These are phyloP conservation scores for Rhododendron simsii DNA, from an alignment of 148 eudicot genomes.

Conservation along the genomic window DNA sequence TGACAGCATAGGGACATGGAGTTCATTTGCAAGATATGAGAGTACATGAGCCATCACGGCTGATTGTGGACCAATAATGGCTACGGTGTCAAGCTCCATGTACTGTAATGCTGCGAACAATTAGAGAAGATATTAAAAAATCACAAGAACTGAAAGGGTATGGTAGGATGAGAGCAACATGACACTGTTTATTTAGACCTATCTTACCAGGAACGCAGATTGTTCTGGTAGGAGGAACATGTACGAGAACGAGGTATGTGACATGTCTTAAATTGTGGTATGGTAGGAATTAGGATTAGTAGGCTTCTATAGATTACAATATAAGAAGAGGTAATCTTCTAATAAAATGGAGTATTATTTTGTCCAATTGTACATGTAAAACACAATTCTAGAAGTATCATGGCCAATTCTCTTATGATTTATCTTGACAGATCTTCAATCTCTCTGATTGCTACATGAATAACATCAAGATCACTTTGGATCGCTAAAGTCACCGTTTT, in stretches of 20 bases:
- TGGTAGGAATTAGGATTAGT: not conserved
- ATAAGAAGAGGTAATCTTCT: not conserved
- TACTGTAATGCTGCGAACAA: constrained; percentile 33
- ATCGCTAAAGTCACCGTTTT: not conserved
- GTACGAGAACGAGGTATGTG: not conserved
- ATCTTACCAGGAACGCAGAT: not conserved
- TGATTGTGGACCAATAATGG: constrained; percentile 47
- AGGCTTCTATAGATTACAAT: not conserved
- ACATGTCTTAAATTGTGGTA: not conserved
- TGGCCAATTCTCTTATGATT: not conserved
- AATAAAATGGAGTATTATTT: not conserved
- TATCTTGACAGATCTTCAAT: not conserved
- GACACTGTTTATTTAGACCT: not conserved
- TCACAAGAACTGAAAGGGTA: not conserved
- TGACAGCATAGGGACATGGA: constrained; percentile 48
- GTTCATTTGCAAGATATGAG: constrained; percentile 47
- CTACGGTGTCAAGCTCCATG: constrained; percentile 44
- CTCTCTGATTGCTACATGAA: not conserved
- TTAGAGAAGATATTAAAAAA: not conserved
- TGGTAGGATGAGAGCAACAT: not conserved
- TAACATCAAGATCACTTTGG: not conserved
- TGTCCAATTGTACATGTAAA: not conserved
- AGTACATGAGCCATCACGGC: constrained; percentile 39
- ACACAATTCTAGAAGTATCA: not conserved
- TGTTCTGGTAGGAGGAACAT: not conserved